These are phyloP conservation scores for Leptographium procerum DNA, from an alignment of 2,329 filamentous ascomycete genomes.

Conservation along the genomic window DNA sequence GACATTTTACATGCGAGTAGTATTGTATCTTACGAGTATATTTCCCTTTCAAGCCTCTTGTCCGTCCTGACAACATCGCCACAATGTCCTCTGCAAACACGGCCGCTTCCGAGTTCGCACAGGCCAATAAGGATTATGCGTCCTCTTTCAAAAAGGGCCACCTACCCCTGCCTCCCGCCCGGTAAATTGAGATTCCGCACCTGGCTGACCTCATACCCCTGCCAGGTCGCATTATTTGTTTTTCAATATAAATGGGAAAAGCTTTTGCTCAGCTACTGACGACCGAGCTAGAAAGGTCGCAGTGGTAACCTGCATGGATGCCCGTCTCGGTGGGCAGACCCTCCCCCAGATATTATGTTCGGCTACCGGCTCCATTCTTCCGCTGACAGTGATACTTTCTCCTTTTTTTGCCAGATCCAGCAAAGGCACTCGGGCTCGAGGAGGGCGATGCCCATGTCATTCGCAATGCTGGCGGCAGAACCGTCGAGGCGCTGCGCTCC, in stretches of 20 bases:
- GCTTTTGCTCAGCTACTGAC: constrained; percentile 9
- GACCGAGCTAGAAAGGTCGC: constrained; percentile 13
- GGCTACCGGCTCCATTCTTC: not conserved
- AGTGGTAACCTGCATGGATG: constrained; percentile 69
- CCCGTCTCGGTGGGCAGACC: constrained; percentile 34
- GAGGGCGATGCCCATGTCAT: constrained; percentile 72
- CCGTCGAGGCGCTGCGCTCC: constrained; percentile 60
- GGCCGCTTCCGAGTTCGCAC: not conserved
- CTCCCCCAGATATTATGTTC: no score
- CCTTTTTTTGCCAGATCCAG: constrained; percentile 44
- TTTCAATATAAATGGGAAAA: constrained; percentile 10
- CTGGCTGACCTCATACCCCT: constrained; percentile 15
- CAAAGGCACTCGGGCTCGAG: constrained; percentile 57
- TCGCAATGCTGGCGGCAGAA: constrained; percentile 59
- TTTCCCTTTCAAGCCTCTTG: not conserved
- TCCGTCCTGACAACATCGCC: not conserved
- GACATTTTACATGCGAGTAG: no score
- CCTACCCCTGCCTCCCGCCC: constrained; percentile 56
- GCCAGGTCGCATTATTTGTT: not conserved
- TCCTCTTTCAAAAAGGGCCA: constrained; percentile 50
- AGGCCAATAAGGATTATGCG: constrained; percentile 14
- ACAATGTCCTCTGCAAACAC: not conserved
- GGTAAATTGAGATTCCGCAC: constrained; percentile 48
- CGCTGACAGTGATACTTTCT: not conserved
- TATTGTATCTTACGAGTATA: no score